Evolutionary conservation across 176 grass and related monocot species (phyloP).

Genomic region (Oryza officinalis): DNA sequence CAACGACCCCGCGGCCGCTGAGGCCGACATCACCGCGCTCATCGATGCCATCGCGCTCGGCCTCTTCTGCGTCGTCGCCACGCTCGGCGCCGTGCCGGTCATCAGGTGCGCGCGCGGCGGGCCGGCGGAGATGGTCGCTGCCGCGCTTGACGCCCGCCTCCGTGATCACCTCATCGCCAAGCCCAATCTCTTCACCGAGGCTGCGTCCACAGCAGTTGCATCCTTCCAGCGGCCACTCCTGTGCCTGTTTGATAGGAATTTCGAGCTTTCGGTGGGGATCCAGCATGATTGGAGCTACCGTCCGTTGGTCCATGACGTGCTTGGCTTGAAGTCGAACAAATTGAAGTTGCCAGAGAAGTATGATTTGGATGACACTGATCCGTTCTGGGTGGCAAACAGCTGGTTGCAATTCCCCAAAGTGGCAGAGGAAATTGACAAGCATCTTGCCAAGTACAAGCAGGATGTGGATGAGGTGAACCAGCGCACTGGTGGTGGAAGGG

Average conservation of each 20-base stretch:
- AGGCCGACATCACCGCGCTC: slow-evolving; percentile 66
- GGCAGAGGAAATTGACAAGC: slow-evolving; percentile 72
- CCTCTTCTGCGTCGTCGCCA: slow-evolving; percentile 73
- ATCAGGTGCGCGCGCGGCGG: slow-evolving; percentile 83
- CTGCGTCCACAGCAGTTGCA: slow-evolving; percentile 31
- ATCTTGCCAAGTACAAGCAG: slow-evolving; percentile 92
- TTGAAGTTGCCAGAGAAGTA: slow-evolving; percentile 64
- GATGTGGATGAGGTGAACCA: slow-evolving; percentile 93
- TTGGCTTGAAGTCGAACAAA: slow-evolving; percentile 81
- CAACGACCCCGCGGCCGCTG: slow-evolving; percentile 78
- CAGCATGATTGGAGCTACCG: slow-evolving; percentile 97
- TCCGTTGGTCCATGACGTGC: slow-evolving; percentile 78
- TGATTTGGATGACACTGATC: slow-evolving; percentile 81
- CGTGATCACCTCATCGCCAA: slow-evolving; percentile 82
- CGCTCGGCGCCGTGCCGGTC: slow-evolving; percentile 74
- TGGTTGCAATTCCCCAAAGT: slow-evolving; percentile 89
- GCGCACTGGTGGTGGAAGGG: slow-evolving; percentile 65
- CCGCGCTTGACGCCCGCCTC: slow-evolving; percentile 61
- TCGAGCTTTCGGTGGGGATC: slow-evolving; percentile 72
- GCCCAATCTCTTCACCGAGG: slow-evolving; percentile 84
- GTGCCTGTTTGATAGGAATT: slow-evolving; percentile 86
- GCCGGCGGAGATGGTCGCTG: slow-evolving; percentile 79
- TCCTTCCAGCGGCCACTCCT: slow-evolving; percentile 87
- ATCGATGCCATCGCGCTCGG: slow-evolving; percentile 69
- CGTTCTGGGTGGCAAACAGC: slow-evolving; percentile 84